These are phyloP conservation scores for Priceomyces melissophilus DNA, from an alignment of 805 yeast genomes.

Conservation along the genomic window DNA sequence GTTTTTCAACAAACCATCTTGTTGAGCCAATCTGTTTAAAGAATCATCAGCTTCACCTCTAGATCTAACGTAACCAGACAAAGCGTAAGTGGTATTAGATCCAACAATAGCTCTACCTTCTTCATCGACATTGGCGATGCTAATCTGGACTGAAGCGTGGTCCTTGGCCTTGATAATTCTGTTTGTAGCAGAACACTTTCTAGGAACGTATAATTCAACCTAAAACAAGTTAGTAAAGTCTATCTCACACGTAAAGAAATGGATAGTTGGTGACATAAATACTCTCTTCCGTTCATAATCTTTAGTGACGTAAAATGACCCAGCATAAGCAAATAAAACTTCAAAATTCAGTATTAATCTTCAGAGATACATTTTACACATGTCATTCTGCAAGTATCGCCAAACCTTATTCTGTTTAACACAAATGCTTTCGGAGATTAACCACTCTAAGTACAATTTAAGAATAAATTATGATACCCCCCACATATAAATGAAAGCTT, in stretches of 20 bases:
- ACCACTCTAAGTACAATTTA: neutral
- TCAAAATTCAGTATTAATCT: neutral
- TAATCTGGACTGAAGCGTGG: conserved; percentile 98
- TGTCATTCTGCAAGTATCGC: neutral
- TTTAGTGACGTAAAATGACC: no score
- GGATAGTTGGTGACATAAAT: no score
- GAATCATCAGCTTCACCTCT: conserved; percentile 99
- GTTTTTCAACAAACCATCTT: conserved; percentile 96
- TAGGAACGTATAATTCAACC: conserved; percentile 99
- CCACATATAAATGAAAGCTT: neutral
- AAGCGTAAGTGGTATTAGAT: conserved; percentile 90
- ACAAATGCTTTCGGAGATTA: neutral
- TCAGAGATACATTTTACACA: no score
- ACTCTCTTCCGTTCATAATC: no score
- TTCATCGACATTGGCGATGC: conserved; percentile 97
- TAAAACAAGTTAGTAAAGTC: conserved; percentile 34
- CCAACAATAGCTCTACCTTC: conserved; percentile 93
- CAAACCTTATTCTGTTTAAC: no score
- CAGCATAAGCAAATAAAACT: no score
- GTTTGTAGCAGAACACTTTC: conserved; percentile 99
- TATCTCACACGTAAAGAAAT: no score
- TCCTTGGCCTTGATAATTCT: conserved; percentile 99
- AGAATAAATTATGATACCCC: neutral
- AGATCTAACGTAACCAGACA: conserved; percentile 95
- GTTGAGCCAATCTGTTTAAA: conserved; percentile 98